Evolutionary conservation across 2,329 filamentous ascomycete species (phyloP).

Genomic region (Paecilomyces sp.): DNA sequence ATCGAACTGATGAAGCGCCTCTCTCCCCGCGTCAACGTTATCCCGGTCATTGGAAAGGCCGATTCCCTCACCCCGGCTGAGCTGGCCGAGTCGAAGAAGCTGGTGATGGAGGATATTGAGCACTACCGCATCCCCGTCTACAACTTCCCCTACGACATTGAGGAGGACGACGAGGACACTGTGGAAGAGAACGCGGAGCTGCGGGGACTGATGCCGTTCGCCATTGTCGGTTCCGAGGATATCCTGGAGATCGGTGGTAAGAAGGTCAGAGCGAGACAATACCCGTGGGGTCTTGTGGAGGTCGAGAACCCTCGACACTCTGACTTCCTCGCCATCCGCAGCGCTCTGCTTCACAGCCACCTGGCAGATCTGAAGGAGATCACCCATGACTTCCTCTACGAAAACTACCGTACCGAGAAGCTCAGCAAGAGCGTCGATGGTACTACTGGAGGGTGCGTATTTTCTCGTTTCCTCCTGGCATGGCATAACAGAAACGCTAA

Average conservation of each 20-base stretch:
- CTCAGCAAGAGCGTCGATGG: conserved; percentile 94
- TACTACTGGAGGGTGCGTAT: conserved; percentile 74
- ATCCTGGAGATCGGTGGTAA: conserved; percentile 88
- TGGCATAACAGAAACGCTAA: conserved; percentile 12
- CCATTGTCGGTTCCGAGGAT: conserved; percentile 96
- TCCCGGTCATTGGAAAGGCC: conserved; percentile 96
- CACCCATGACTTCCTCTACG: conserved; percentile 98
- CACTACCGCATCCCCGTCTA: conserved; percentile 99
- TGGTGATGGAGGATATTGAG: conserved; percentile 99
- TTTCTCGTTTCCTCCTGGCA: conserved; percentile 2
- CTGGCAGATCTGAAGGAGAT: conserved; percentile 98
- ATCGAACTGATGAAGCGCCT: conserved; percentile 99
- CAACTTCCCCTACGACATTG: conserved; percentile 99
- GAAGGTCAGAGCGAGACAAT: conserved; percentile 88
- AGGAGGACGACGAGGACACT: conserved; percentile 98
- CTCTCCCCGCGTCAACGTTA: conserved; percentile 95
- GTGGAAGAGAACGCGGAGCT: conserved; percentile 99
- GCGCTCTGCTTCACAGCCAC: conserved; percentile 94
- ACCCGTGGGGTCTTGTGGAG: conserved; percentile 98
- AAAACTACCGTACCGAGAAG: conserved; percentile 99
- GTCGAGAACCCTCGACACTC: conserved; percentile 99
- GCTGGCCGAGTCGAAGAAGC: conserved; percentile 97
- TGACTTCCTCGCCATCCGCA: conserved; percentile 95
- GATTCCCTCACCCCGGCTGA: conserved; percentile 95
- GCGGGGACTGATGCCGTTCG: conserved; percentile 95